phyloP scores from a whole-genome alignment of 495 filamentous ascomycete species.

The Trichocladium antarcticum region DNA sequence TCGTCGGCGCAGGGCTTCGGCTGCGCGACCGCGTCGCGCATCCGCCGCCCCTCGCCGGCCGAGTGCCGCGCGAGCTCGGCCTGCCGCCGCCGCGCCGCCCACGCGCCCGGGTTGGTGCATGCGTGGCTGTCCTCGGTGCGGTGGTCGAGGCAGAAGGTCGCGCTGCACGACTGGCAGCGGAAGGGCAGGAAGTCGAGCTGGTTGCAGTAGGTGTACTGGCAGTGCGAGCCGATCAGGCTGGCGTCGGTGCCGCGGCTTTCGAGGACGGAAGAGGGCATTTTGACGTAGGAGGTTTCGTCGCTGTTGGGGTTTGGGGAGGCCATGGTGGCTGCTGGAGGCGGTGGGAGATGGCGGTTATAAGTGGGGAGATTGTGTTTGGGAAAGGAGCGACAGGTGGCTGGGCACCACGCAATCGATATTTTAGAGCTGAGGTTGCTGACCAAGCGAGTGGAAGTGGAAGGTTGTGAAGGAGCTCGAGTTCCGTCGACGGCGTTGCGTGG shows the following conservation, averaged over 20 bases:
- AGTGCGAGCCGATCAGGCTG: constrained; percentile 78
- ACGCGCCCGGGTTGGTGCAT: constrained; percentile 73
- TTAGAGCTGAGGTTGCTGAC: constrained; percentile 2
- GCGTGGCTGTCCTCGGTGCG: constrained; percentile 74
- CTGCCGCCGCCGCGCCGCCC: constrained; percentile 59
- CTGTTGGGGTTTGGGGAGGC: constrained; percentile 28
- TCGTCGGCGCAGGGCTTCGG: constrained; percentile 56
- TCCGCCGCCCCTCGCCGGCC: constrained; percentile 33
- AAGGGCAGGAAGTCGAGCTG: constrained; percentile 96
- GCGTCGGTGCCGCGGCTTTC: constrained; percentile 64
- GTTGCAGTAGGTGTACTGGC: constrained; percentile 82
- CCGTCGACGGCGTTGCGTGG: too few species aligned
- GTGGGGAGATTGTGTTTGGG: not conserved
- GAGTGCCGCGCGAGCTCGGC: constrained; percentile 41
- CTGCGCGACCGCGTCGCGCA: constrained; percentile 35
- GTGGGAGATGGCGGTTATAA: constrained; percentile 5
- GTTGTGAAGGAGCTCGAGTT: too few species aligned
- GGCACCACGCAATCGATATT: not conserved
- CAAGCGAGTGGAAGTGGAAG: not conserved
- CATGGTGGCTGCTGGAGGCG: constrained; percentile 25
- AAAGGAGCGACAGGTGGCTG: constrained; percentile 1
- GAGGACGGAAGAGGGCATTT: constrained; percentile 43
- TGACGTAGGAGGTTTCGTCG: constrained; percentile 38
- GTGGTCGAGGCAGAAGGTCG: constrained; percentile 90
- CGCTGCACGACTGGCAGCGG: constrained; percentile 74